Conservation (phyloP, 352 stramenopile species). For the Phytophthora syringae region DNA sequence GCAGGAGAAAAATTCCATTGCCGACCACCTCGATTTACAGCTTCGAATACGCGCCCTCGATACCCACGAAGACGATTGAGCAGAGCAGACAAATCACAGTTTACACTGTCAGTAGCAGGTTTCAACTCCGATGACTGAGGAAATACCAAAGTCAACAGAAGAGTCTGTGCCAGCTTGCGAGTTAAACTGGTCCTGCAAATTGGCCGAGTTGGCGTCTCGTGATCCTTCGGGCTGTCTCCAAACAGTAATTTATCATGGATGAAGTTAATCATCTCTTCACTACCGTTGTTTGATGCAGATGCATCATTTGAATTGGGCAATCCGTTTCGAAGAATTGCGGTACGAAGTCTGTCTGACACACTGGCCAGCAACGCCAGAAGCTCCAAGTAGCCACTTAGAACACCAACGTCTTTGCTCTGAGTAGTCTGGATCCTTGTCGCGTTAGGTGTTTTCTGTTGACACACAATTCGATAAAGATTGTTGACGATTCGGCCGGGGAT, state of each 20-base stretch:
- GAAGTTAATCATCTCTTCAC: conserved; percentile 21
- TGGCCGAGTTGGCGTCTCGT: background rate
- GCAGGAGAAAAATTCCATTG: conserved; percentile 67
- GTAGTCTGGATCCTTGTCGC: background rate
- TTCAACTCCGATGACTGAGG: background rate
- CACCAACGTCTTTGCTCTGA: conserved; percentile 9
- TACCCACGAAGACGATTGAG: conserved; percentile 28
- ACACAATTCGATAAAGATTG: conserved; percentile 20
- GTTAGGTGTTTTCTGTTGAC: conserved; percentile 4
- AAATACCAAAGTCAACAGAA: conserved; percentile 30
- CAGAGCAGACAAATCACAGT: conserved; percentile 20
- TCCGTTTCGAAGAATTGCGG: conserved; percentile 4
- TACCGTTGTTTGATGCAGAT: background rate
- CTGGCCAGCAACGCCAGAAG: conserved; percentile 21
- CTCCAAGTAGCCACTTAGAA: conserved; percentile 27
- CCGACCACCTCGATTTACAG: conserved; percentile 42
- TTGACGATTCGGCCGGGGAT: conserved; percentile 20
- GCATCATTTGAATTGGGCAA: background rate
- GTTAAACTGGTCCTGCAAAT: conserved; percentile 23
- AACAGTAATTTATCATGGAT: conserved; percentile 29
- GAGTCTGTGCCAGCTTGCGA: conserved; percentile 20
- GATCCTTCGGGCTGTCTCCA: conserved; percentile 2
- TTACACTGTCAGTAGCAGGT: background rate
- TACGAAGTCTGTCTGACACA: conserved; percentile 26
- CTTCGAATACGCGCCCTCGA: conserved; percentile 33